These are phyloP conservation scores for Globisporangium carolinianum DNA, from an alignment of 352 stramenopile species.

Conservation along the genomic window DNA sequence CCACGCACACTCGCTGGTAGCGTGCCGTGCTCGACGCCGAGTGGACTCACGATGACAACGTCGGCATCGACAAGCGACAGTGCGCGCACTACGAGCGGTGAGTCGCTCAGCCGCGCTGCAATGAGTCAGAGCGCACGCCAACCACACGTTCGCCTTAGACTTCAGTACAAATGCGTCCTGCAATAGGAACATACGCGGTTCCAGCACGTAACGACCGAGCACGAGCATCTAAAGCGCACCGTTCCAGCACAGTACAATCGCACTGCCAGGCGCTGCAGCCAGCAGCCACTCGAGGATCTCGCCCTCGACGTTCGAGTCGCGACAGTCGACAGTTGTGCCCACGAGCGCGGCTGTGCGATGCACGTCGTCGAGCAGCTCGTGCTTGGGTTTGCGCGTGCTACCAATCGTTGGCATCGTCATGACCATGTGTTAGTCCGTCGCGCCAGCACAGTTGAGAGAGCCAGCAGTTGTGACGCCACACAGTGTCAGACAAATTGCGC, in stretches of 20 bases:
- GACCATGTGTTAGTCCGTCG: no score
- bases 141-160: no score
- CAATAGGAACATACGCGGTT: no score
- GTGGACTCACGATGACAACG: slow-evolving; percentile 27
- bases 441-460: no score
- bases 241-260: slow-evolving; percentile 40
- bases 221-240: slow-evolving; percentile 9
- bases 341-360: slow-evolving; percentile 8
- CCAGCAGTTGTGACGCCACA: no score
- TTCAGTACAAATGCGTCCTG: no score
- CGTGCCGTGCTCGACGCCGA: slow-evolving; percentile 22
- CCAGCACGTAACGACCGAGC: no score
- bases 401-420: not conserved
- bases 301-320: slow-evolving; percentile 25
- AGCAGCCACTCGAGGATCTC: slow-evolving; percentile 29
- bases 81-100: slow-evolving; percentile 22
- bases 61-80: slow-evolving; percentile 22
- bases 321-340: slow-evolving; percentile 4
- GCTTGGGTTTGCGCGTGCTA: slow-evolving; percentile 9
- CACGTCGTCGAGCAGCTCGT: slow-evolving; percentile 2
- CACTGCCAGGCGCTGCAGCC: slow-evolving; percentile 3
- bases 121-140: no score
- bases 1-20: slow-evolving; percentile 25
- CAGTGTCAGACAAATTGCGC: not conserved
- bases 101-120: slow-evolving; percentile 23